Evolutionary conservation across 2,329 filamentous ascomycete genomes (phyloP), one percentile per base, ranked within the genome.

Genomic region (Calycina marina): DNA sequence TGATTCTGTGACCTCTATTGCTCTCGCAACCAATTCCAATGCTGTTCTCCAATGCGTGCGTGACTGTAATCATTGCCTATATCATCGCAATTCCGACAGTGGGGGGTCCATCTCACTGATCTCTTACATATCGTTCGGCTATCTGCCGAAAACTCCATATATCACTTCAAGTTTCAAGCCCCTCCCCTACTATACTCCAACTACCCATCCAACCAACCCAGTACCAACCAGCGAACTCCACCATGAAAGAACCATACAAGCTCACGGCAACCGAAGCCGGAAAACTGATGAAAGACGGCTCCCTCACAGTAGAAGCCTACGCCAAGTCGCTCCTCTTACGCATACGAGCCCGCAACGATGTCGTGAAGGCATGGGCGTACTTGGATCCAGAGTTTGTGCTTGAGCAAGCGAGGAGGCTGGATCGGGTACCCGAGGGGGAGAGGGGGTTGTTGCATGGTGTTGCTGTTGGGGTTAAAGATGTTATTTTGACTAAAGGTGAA

Each of bases 401-500:
- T 2, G 43, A 54, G 11, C 60, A 66, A 35, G 70, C 71, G 0
- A 55, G 50, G 26, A 49, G 49, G 8, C 57, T 75, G 0, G 70
- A 75, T 42, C 39, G 52, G 14, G 40, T 72, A 2, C 63, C 68
- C 0, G 26, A 40, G 0, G 54, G 57, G 2, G 40, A 66, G 34
- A 55, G 70, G 34, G 69, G 70, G 0, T 65, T 64, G 0, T 49
- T 76, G 0, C 69, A 74, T 43, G 70, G 70, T 1, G 48, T 75
- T 5, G 59, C 66, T 0, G 52, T 76, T n/a, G 71, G 58, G 1
- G 57, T 75, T 8, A 75, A 75, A 45, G 71, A 76, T 54, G 58
- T 74, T 3, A 68, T 74, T 40, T 60, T 59, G 43, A 74, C 63
- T 1, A 67, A 65, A 49, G 63, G 63, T 62, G 35, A 4, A 18